Base-by-base conservation (phyloP, 1,284 basidiomycete species). In the Exobasidium rhododendri region DNA sequence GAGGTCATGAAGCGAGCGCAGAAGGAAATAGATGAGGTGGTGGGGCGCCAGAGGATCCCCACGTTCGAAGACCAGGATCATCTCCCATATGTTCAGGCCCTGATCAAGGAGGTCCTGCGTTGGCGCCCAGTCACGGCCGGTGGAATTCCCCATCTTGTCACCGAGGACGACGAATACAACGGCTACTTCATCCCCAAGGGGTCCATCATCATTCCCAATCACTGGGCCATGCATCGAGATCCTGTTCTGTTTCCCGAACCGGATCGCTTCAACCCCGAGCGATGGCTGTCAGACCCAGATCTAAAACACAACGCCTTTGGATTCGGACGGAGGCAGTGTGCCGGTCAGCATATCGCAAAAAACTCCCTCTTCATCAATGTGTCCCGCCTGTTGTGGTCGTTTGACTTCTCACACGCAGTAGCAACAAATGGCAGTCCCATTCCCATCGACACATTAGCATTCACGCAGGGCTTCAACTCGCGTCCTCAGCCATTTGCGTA, bases 201-300 rank as follows among this genome's bases (percentile, higher is more conserved):
- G 11, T 17, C 17, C 10, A 54, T 30, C 11, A 22, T 54, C 52
- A 54, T 54, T 30, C 30, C 30, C 13, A 54, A 54, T 26, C 30
- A 32, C 13, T 54, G 52, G 52, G 52, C 52, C 14, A 54, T 54
- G 10, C 52, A 54, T 22, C 13, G 14, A 17, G 52, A 54, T 26
- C 52, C 52, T n/a, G 11, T 17, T 11, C 13, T n/a, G 17, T 54
- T 32, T 57, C 56, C 56, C 56, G 43, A 52, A 22, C 54, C 56
- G 4, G 49, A 56, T 4, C 7, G 26, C 24, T 58, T 58, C 47
- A 20, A 6, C 6, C 26, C 56, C 17, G 47, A 51, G 10, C 10
- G 47, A 51, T 44, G n/a, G n/a, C n/a, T n/a, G n/a, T n/a, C n/a
- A n/a, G n/a, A n/a, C n/a, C n/a, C n/a, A n/a, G n/a, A n/a, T n/a